Conservation (phyloP, 2,329 filamentous ascomycete species). For the Chaetomiaceae sp. region DNA sequence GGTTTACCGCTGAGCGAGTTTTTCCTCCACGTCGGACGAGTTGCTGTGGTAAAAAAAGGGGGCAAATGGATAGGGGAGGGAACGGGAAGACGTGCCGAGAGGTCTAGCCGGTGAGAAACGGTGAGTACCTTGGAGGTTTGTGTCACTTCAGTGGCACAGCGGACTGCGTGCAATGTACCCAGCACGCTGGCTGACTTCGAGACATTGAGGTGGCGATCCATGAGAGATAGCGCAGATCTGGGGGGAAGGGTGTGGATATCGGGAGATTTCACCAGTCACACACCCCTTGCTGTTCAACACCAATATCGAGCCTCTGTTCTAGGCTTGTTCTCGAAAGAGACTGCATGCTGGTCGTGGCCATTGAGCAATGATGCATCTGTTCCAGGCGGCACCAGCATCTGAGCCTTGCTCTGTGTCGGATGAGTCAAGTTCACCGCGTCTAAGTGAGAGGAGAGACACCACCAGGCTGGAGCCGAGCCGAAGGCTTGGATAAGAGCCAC, state of each 20-base stretch:
- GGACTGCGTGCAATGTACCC: background rate
- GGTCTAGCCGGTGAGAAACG: background rate
- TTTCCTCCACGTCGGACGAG: too few species aligned
- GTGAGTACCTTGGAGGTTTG: too few species aligned
- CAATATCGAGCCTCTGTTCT: too few species aligned
- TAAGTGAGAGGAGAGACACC: background rate
- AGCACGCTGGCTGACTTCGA: background rate
- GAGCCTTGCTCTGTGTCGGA: too few species aligned
- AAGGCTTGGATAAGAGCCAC: background rate
- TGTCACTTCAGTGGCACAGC: background rate
- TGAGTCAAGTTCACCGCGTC: background rate
- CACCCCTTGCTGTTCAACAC: too few species aligned
- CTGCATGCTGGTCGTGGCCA: background rate
- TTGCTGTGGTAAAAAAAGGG: too few species aligned
- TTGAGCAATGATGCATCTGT: background rate
- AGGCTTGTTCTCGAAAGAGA: too few species aligned
- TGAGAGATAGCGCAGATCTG: background rate
- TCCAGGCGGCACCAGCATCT: background rate
- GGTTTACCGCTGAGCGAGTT: too few species aligned
- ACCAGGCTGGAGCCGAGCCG: too few species aligned
- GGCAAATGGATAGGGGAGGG: too few species aligned
- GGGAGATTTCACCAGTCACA: too few species aligned
- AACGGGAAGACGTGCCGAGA: too few species aligned
- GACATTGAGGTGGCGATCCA: background rate
- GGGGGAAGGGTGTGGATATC: background rate